These are phyloP conservation scores for rapeseed (Brassica napus) DNA, from an alignment of 345 rosid genomes.

Conservation along the genomic window DNA sequence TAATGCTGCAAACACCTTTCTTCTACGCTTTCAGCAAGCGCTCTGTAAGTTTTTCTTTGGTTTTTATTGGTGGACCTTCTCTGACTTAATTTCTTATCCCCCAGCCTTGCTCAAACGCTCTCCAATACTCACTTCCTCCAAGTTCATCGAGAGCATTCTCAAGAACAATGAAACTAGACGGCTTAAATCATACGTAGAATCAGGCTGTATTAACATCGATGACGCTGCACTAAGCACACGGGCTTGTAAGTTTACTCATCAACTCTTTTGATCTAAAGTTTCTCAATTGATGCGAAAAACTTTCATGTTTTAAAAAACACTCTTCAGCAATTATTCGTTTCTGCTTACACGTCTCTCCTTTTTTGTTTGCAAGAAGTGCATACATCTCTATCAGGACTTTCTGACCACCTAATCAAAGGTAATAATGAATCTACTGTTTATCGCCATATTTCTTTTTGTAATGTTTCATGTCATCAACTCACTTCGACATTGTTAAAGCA, in stretches of 20 bases:
- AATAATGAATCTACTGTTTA: conserved; percentile 27
- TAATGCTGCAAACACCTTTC: conserved; percentile 47
- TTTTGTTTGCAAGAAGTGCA: conserved; percentile 48
- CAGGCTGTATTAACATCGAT: conserved; percentile 52
- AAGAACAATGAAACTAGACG: conserved; percentile 63
- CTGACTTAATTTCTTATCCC: neutral
- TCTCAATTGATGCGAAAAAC: neutral
- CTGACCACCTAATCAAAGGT: conserved; percentile 61
- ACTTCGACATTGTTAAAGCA: neutral
- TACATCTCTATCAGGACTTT: conserved; percentile 53
- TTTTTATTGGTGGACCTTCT: neutral
- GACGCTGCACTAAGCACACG: conserved; percentile 49
- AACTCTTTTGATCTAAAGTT: neutral
- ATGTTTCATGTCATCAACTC: conserved; percentile 10
- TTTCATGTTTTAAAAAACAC: neutral
- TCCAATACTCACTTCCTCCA: conserved; percentile 50
- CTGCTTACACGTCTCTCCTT: neutral
- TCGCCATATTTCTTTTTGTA: neutral
- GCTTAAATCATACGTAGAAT: conserved; percentile 57
- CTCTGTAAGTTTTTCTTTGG: conserved; percentile 46
- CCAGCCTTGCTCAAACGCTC: conserved; percentile 66
- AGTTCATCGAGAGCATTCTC: conserved; percentile 51
- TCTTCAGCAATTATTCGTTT: neutral
- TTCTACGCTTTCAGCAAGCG: conserved; percentile 56
- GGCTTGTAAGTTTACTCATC: conserved; percentile 56